Percentiles rank a stretch among this genome's conserved stretches.
phyloP scores from a whole-genome alignment of 169 alveolate species.

The Eimeria necatrix region DNA sequence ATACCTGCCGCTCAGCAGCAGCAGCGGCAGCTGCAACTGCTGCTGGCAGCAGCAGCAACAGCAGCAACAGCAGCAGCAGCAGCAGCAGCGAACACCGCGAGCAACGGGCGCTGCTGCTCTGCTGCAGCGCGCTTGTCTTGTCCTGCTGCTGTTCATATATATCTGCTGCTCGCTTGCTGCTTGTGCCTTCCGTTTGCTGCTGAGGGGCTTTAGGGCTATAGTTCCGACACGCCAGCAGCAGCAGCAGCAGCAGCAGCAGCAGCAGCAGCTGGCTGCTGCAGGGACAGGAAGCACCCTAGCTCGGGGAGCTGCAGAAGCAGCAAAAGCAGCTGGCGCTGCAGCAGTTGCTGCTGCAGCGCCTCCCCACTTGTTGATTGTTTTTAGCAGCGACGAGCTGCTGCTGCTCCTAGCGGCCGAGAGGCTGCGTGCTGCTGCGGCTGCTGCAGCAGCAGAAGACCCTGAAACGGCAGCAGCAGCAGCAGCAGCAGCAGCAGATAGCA shows the following conservation, averaged over 20 bases:
- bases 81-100: not conserved
- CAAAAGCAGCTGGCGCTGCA: not conserved
- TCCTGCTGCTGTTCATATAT: not conserved
- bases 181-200: not conserved
- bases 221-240: not conserved
- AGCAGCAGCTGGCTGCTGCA: not conserved
- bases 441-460: not conserved
- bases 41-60: not conserved
- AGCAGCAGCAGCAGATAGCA: not conserved
- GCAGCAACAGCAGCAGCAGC: not conserved
- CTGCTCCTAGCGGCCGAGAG: not conserved
- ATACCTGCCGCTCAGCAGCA: not conserved
- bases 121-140: not conserved
- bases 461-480: not conserved
- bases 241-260: not conserved
- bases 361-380: not conserved
- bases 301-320: not conserved
- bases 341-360: not conserved
- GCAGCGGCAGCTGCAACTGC: slow-evolving; percentile 27
- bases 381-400: slow-evolving; percentile 8
- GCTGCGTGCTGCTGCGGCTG: not conserved
- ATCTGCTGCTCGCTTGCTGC: slow-evolving; percentile 17
- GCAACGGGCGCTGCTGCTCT: not conserved
- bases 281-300: not conserved
- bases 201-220: not conserved